These are phyloP conservation scores for Hortaea werneckii DNA, from an alignment of 2,329 filamentous ascomycete species.

Conservation along the genomic window DNA sequence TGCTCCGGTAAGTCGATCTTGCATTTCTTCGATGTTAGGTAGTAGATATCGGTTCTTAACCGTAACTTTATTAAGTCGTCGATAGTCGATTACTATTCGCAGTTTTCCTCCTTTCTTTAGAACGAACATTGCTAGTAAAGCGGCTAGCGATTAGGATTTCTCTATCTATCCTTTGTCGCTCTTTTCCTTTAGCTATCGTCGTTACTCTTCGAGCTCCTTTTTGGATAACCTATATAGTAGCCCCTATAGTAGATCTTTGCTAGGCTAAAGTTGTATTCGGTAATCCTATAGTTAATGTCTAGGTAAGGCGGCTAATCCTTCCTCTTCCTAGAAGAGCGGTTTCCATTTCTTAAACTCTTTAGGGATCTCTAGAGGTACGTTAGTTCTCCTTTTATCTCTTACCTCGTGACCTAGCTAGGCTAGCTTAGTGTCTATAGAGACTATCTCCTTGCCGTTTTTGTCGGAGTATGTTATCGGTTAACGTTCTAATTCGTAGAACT, in stretches of 20 bases:
- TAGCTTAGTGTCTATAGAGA: background rate
- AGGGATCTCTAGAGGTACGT: conserved; percentile 1
- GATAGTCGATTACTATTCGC: conserved; percentile 16
- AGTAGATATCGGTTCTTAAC: conserved; percentile 21
- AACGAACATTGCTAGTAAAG: conserved; percentile 14
- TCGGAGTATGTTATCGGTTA: background rate
- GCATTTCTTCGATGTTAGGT: conserved; percentile 14
- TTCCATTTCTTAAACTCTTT: conserved; percentile 9
- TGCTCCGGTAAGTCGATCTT: conserved; percentile 9
- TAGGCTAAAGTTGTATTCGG: conserved; percentile 5
- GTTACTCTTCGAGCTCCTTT: conserved; percentile 5
- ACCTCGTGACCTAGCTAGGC: conserved; percentile 1
- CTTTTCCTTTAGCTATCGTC: conserved; percentile 4
- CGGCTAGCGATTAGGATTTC: conserved; percentile 2
- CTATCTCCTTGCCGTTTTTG: background rate
- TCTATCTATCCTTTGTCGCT: conserved; percentile 5
- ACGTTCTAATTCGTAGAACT: conserved; percentile 1
- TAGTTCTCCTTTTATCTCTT: background rate
- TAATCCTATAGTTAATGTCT: conserved; percentile 9
- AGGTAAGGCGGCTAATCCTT: conserved; percentile 6
- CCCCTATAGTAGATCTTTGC: conserved; percentile 6
- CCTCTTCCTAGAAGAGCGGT: conserved; percentile 10
- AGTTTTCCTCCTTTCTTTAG: conserved; percentile 15
- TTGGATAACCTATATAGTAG: conserved; percentile 5
- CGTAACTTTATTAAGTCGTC: conserved; percentile 17